Evolutionary conservation across 2,329 filamentous ascomycete species (phyloP), one percentile per base, ranked within the genome.

Genomic region (Cordyceps tenuipes): DNA sequence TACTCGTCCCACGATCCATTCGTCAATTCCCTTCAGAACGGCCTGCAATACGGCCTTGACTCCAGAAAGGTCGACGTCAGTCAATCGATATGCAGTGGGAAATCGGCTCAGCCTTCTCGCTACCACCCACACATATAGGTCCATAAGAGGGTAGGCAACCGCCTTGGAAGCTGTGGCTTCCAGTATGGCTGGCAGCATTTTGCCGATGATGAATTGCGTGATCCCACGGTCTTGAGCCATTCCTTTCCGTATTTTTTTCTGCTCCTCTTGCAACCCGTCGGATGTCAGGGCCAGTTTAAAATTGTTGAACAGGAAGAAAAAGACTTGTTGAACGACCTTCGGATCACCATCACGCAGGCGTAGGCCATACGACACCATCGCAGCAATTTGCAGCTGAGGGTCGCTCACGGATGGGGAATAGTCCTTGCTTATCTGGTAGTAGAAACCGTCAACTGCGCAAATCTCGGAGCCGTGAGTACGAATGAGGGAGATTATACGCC

Each of bases 281-380:
- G 79, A 79, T 48, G 76, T 75, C 3, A 85, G 67, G 0, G 81
- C 79, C 57, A 79, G 71, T 66, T 83, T 83, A 67, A 83, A 82
- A 68, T 79, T 83, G 64, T 81, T 81, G 66, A 78, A 79, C 2
- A 85, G 72, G 61, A 82, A 81, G 67, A 79, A 80, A 66, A 85
- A 85, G 3, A 85, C 73, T 57, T 78, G 76, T 19, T 78, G 74
- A 6, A 70, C 69, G 4, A 77, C 78, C 34, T 73, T 75, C 2
- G 69, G 65, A 58, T 84, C 82, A 1, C 76, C 78, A 62, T 85
- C 82, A 44, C 74, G 72, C 17, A 85, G 69, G 46, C 79, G 77
- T 36, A 84, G 70, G 1, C 81, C 82, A 66, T 83, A 85, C 2
- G 80, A 79, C 17, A 81, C 66, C 66, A 85, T 81, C 5, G 75